Percentiles rank a stretch among this genome's conserved stretches.
Evolutionary conservation across 2,329 filamentous ascomycete genomes (phyloP).

Genomic region (Fusarium vanettenii): DNA sequence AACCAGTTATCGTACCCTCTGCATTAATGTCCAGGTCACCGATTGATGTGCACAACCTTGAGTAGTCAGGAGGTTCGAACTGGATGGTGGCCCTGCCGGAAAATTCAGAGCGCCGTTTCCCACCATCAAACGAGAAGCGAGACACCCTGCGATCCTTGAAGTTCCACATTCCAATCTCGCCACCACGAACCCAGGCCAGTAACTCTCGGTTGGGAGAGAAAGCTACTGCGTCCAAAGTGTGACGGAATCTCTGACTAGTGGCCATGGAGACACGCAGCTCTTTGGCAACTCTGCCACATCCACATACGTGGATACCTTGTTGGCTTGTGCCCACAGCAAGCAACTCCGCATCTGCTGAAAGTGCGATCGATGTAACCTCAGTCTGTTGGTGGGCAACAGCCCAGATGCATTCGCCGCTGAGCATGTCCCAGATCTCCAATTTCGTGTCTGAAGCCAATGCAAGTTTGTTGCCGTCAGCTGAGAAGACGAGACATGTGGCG

Average conservation of each 20-base stretch:
- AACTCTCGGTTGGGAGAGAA: not conserved
- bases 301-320: not conserved
- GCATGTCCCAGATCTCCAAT: not conserved
- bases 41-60: not conserved
- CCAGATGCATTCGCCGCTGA: not conserved
- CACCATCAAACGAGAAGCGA: not conserved
- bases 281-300: not conserved
- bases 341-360: not conserved
- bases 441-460: not conserved
- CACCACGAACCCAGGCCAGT: fast-evolving
- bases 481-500: not conserved
- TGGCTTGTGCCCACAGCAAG: not conserved
- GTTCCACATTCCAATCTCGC: not conserved
- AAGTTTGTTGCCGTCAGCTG: not conserved
- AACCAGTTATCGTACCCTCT: not conserved
- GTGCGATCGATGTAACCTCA: not conserved
- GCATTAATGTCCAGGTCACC: not conserved
- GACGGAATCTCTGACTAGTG: fast-evolving
- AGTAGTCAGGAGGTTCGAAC: not conserved
- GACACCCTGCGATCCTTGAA: not conserved
- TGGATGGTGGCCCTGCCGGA: not conserved
- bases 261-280: not conserved
- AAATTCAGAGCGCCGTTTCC: too few species aligned
- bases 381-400: not conserved
- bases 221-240: not conserved